Base-by-base conservation (phyloP, 108 stramenopile species). In the Skeletonema costatum region DNA sequence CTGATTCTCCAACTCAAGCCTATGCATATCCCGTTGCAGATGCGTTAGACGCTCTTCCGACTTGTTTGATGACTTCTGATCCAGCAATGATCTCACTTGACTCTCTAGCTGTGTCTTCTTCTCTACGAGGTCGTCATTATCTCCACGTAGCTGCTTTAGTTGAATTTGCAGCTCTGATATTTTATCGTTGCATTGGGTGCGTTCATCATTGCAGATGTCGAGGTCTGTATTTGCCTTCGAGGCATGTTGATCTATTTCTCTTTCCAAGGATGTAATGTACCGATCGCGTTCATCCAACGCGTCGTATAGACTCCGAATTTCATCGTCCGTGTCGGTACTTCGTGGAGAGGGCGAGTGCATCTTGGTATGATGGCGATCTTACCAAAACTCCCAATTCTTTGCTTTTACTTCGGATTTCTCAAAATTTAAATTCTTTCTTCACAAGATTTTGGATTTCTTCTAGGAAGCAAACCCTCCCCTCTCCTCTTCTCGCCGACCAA, bases 1-100 rank as follows among this genome's bases (percentile, higher is more conserved):
- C 48, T 76, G 71, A 71, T 84, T 80, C 32, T 84, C 83, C 16
- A 84, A 4, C 50, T 84, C 83, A 32, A 84, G 79, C 25, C 61
- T 48, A 39, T 81, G 60, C 14, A 81, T n/a, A 13, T 58, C 30
- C 64, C 61, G 46, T 51, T 76, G 17, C 61, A 68, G 35, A 75
- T 68, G 17, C 64, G 41, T 39, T 76, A 69, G 32, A 32, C 58
- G 67, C 17, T 78, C 77, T 2, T 78, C 72, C 2, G 72, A 51
- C 56, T 51, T 75, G 41, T 80, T 74, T 32, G 60, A 68, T n/a
- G 73, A 79, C 31, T 53, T 64, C 44, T 81, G 74, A 8, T 56
- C 53, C 1, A 42, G 62, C 60, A 25, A 21, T 65, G 2, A 76
- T 46, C 44, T 46, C 44, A 46, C 58, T 48, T 80, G 51, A 7